These are phyloP conservation scores for Suhomyces prunicola DNA, from an alignment of 805 yeast species.

Conservation along the genomic window DNA sequence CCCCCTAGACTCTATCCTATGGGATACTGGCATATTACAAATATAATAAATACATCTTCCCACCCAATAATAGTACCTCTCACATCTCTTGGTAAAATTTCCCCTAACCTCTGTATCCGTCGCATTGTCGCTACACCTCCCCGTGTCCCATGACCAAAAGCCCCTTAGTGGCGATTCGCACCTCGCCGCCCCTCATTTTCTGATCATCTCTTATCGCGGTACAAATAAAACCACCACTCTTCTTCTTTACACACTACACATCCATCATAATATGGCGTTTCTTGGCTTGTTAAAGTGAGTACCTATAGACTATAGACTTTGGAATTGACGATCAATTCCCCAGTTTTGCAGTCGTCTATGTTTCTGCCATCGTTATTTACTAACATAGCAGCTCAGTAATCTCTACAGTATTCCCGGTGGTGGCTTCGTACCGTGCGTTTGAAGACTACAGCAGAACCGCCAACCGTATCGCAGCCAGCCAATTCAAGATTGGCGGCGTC, in stretches of 20 bases:
- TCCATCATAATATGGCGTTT: neutral
- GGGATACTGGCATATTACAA: too few species aligned
- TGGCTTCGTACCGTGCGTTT: constrained; percentile 60
- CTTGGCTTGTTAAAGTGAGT: neutral
- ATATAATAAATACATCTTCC: too few species aligned
- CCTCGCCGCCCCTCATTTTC: neutral
- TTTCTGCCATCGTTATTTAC: neutral
- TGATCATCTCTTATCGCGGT: constrained; percentile 7
- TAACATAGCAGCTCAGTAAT: constrained; percentile 26
- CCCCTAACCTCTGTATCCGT: too few species aligned
- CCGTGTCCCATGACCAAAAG: neutral
- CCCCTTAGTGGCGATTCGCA: neutral
- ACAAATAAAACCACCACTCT: neutral
- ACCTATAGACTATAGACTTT: neutral
- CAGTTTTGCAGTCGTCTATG: too few species aligned
- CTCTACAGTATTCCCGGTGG: constrained; percentile 53
- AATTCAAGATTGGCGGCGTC: constrained; percentile 36
- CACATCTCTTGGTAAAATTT: neutral
- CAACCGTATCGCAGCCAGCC: constrained; percentile 25
- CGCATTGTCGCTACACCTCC: neutral
- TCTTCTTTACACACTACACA: neutral
- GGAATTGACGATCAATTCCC: neutral
- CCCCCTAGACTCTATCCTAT: neutral
- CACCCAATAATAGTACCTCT: neutral
- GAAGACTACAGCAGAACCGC: constrained; percentile 36